These are phyloP conservation scores for Prunus persica DNA, from an alignment of 306 rosid species.

Conservation along the genomic window Prunus_persica_NCBIv2 NC_034016.1:21080501-21081000, in stretches of 20 bases:
- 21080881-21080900: background rate
- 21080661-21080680: background rate
- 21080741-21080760: constrained; percentile 3
- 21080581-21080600: background rate
- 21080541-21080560: background rate
- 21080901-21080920: background rate
- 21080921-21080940: background rate
- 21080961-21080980: background rate
- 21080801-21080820: background rate
- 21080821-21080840: background rate
- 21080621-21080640: background rate
- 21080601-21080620: background rate
- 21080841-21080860: background rate
- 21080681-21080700: constrained; percentile 1
- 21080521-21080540: background rate
- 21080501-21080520: background rate
- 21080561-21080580: background rate
- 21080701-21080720: constrained; percentile 3
- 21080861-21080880: constrained; percentile 22
- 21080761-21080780: constrained; percentile 12
- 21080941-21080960: background rate
- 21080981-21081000: background rate
- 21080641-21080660: background rate
- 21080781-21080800: background rate
- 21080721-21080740: background rate